Evolutionary conservation across 805 yeast species (phyloP).

Genomic region (Ogataea methylovora): DNA sequence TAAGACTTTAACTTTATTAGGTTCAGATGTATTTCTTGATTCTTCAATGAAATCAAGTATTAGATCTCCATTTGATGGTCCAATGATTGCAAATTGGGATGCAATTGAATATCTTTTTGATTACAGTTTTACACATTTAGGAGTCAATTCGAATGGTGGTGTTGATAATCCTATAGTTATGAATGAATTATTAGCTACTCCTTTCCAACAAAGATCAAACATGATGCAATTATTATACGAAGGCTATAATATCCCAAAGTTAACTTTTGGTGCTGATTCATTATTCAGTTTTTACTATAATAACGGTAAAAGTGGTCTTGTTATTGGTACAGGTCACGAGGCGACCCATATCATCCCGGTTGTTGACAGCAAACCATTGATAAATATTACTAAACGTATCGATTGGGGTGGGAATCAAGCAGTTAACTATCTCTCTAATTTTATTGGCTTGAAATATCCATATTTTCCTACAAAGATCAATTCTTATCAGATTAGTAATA

Average conservation of each 20-base stretch:
- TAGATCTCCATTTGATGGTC: constrained; percentile 81
- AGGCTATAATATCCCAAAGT: constrained; percentile 66
- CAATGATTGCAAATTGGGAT: constrained; percentile 89
- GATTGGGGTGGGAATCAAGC: constrained; percentile 89
- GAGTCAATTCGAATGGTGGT: constrained; percentile 45
- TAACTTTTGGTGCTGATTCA: constrained; percentile 76
- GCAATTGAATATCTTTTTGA: constrained; percentile 75
- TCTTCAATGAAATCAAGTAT: constrained; percentile 59
- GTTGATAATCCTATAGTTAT: constrained; percentile 76
- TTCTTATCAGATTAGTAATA: constrained; percentile 51
- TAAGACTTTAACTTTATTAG: constrained; percentile 62
- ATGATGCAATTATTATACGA: constrained; percentile 85
- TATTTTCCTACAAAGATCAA: constrained; percentile 75
- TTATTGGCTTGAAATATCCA: constrained; percentile 80
- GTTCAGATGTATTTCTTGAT: constrained; percentile 75
- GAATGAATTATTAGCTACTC: constrained; percentile 70
- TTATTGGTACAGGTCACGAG: constrained; percentile 77
- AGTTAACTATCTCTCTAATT: constrained; percentile 50
- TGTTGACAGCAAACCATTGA: constrained; percentile 54
- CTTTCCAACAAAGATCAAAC: constrained; percentile 59
- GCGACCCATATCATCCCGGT: constrained; percentile 81
- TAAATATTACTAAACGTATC: constrained; percentile 67
- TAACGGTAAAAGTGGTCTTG: constrained; percentile 56
- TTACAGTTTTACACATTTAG: constrained; percentile 73
- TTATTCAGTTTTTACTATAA: constrained; percentile 72